Evolutionary conservation across 1,284 basidiomycete species (phyloP), one percentile per base, ranked within the genome.

Genomic region (Bjerkandera adusta): DNA sequence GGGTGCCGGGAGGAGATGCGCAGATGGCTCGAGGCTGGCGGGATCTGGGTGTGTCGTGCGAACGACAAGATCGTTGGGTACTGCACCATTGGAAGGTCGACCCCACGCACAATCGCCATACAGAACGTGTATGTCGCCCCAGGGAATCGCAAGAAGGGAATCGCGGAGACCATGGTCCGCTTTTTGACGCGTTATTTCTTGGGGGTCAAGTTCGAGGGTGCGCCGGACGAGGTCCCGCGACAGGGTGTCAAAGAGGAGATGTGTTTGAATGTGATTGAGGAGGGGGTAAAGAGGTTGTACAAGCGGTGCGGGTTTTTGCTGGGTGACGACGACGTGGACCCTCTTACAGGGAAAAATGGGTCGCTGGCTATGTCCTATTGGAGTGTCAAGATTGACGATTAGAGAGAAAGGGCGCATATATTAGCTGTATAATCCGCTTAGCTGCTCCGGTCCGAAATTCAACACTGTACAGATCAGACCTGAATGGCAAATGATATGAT

Each of bases 61-160:
- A 48, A 47, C 3, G 49, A 41, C 3, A 43, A 34, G 5, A 30
- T 56, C 5, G 53, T 51, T 11, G 60, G 56, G 2, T 58, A 51
- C 26, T 35, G 39, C 15, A 18, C 52, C 6, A 46, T 55, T 4
- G 56, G 55, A 2, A 43, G 59, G 3, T 24, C 24, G 10, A 62
- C 54, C 0, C 50, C 57, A 1, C 48, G 49, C 11, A 59, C 57
- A 2, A 50, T 58, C 15, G 51, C 58, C 22, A 50, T 64, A 33
- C 53, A 54, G n/a, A 57, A 59, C 37, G 55, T 59, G 7, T 59
- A 56, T 42, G 54, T 60, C 11, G 26, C 42, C 1, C 49, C 58
- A 4, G 29, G 43, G 8, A 46, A 56, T 24, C 55, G 58, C 5
- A 46, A 54, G n/a, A 49, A 51, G 27, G 60, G 60, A 6, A 49